phyloP scores from a whole-genome alignment of 306 rosid species.

The Vigna nakashimae region DNA sequence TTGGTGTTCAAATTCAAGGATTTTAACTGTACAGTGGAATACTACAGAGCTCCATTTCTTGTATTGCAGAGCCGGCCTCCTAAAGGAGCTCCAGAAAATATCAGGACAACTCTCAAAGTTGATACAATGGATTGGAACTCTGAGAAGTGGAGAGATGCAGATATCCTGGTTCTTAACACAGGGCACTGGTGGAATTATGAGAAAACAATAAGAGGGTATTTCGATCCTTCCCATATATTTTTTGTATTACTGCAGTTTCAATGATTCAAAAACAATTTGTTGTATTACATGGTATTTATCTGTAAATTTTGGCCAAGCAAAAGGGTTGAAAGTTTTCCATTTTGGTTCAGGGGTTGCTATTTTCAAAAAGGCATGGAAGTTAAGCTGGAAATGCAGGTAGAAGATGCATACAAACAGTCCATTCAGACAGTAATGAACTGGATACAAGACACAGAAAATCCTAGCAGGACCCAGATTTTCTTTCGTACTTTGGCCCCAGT shows the following conservation, averaged over 20 bases:
- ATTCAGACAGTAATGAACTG: conserved; percentile 72
- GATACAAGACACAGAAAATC: conserved; percentile 60
- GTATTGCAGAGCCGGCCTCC: conserved; percentile 87
- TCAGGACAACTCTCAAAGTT: conserved; percentile 70
- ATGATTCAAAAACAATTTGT: neutral
- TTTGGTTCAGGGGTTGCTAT: conserved; percentile 77
- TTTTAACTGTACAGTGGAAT: conserved; percentile 80
- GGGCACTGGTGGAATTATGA: conserved; percentile 97
- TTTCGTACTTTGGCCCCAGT: conserved; percentile 85
- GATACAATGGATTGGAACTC: conserved; percentile 90
- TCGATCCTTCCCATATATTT: conserved; percentile 19
- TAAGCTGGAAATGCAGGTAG: conserved; percentile 70
- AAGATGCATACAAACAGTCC: conserved; percentile 71
- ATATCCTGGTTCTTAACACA: conserved; percentile 79
- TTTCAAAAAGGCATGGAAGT: conserved; percentile 78
- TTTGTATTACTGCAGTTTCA: neutral
- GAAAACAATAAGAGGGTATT: conserved; percentile 89
- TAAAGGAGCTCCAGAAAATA: conserved; percentile 51
- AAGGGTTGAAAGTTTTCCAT: conserved; percentile 8
- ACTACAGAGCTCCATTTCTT: conserved; percentile 87
- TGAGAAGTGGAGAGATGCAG: conserved; percentile 79
- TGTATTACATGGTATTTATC: conserved; percentile 2
- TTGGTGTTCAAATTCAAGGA: conserved; percentile 80
- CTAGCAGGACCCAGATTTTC: conserved; percentile 70
- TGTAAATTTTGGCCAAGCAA: neutral